Conservation (phyloP, 2,329 filamentous ascomycete species). For the Fusarium virguliforme region DNA sequence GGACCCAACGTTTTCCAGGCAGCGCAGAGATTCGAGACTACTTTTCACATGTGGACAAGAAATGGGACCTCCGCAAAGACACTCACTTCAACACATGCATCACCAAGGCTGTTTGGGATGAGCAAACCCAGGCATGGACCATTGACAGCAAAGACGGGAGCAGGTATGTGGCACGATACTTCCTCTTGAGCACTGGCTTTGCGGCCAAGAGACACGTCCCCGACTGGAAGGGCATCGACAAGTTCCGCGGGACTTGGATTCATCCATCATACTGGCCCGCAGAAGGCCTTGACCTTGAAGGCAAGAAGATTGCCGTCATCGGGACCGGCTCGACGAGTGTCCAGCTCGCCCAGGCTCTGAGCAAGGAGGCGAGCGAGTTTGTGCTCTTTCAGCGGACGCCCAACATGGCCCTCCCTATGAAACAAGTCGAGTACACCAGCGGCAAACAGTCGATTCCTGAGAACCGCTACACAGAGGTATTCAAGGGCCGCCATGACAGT, state of each 20-base stretch:
- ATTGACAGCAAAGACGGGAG: conserved; percentile 38
- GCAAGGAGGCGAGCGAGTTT: neutral
- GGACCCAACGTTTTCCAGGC: conserved; percentile 54
- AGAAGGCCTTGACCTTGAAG: neutral
- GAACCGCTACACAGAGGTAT: no score
- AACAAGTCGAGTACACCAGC: neutral
- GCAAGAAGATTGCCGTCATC: conserved; percentile 9
- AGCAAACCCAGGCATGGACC: neutral
- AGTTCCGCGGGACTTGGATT: neutral
- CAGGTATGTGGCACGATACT: conserved; percentile 54
- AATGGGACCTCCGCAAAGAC: conserved; percentile 58
- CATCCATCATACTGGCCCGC: conserved; percentile 17
- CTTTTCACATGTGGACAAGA: conserved; percentile 60
- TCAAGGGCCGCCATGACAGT: no score
- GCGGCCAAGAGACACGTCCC: conserved; percentile 59
- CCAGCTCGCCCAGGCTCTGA: conserved; percentile 11
- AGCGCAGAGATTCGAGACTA: conserved; percentile 58
- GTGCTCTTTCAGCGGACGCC: conserved; percentile 11
- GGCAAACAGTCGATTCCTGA: no score
- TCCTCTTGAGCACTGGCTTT: conserved; percentile 61
- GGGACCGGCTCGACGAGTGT: conserved; percentile 13
- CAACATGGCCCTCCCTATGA: neutral
- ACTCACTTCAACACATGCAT: conserved; percentile 60
- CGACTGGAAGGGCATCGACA: conserved; percentile 50
- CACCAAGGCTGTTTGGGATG: conserved; percentile 54